phyloP scores from a whole-genome alignment of 2,329 filamentous ascomycete species.

The Berkeleyomyces basicola region DNA sequence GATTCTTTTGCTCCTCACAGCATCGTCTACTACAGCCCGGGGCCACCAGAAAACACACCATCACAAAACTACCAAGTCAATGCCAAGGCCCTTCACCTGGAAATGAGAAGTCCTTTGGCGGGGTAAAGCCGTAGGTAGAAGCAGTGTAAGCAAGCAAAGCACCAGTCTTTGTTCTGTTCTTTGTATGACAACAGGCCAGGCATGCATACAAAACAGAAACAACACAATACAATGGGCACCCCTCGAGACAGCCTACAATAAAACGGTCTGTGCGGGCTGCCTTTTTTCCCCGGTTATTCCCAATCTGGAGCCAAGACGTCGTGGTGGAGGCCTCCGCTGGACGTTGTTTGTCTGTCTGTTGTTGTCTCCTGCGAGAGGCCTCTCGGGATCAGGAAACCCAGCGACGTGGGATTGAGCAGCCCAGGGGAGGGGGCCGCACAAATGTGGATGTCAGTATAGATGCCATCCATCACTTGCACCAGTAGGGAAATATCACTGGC shows the following conservation, averaged over 20 bases:
- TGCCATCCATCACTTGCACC: no score
- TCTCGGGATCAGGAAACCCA: neutral
- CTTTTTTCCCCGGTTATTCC: neutral
- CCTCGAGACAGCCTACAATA: neutral
- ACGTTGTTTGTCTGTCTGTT: neutral
- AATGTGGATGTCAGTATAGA: neutral
- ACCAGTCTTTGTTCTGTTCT: neutral
- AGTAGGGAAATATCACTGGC: no score
- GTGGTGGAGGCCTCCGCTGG: conserved; percentile 19
- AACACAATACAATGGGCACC: no score
- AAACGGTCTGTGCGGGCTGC: neutral
- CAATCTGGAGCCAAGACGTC: conserved; percentile 9
- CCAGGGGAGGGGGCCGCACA: neutral
- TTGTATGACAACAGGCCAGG: neutral
- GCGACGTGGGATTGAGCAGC: neutral
- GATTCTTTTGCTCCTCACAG: neutral
- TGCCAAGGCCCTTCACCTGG: neutral
- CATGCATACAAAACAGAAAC: no score
- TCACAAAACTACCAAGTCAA: neutral
- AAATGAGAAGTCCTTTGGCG: no score
- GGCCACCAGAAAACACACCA: neutral
- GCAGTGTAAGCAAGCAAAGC: no score
- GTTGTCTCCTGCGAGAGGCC: neutral
- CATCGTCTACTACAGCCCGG: neutral
- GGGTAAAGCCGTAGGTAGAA: no score